phyloP scores from a whole-genome alignment of 805 yeast species.

The Spathaspora arborariae region DNA sequence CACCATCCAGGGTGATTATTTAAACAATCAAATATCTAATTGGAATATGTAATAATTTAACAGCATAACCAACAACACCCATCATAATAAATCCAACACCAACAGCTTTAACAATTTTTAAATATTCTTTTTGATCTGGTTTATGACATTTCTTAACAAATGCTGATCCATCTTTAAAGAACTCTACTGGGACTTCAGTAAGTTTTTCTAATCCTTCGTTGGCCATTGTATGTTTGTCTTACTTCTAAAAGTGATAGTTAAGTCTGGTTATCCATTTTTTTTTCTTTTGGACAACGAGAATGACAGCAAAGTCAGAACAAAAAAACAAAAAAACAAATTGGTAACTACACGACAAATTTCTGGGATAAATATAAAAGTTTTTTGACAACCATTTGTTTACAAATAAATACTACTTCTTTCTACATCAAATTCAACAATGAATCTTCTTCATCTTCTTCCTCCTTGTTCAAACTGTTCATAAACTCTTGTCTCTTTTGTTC shows the following conservation, averaged over 20 bases:
- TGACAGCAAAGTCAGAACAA: not conserved
- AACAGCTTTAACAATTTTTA: conserved; percentile 87
- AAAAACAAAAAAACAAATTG: not conserved
- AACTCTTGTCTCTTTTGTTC: conserved; percentile 22
- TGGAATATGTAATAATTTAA: conserved; percentile 92
- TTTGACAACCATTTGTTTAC: not conserved
- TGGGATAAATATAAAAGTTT: not conserved
- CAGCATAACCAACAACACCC: conserved; percentile 96
- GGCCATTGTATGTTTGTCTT: conserved; percentile 30
- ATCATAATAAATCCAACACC: conserved; percentile 96
- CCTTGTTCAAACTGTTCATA: conserved; percentile 18
- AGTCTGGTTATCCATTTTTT: not conserved
- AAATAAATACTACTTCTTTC: not conserved
- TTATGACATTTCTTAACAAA: conserved; percentile 90
- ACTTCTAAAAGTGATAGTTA: not conserved
- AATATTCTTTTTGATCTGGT: conserved; percentile 85
- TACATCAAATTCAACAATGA: conserved; percentile 24
- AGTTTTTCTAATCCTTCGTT: conserved; percentile 67
- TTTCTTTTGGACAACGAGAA: not conserved
- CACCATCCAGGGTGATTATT: conserved; percentile 10
- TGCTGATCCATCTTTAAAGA: conserved; percentile 85
- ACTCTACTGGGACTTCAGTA: conserved; percentile 85
- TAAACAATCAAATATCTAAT: conserved; percentile 92
- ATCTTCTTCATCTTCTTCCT: conserved; percentile 27
- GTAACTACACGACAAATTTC: not conserved